Evolutionary conservation across 129 eudicot species (phyloP).

Genomic region (Lonicera japonica): DNA sequence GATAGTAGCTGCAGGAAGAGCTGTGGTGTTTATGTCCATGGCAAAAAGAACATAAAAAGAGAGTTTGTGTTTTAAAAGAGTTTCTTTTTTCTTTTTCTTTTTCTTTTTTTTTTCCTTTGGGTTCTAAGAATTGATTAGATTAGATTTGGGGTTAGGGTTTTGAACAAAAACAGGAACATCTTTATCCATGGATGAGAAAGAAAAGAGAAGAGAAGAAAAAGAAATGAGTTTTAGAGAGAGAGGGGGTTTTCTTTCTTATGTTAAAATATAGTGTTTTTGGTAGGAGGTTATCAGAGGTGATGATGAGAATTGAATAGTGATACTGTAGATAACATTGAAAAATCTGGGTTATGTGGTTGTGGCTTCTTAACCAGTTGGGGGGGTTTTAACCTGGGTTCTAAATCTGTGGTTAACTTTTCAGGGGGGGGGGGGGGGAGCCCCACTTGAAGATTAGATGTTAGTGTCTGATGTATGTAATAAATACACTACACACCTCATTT

Average conservation of each 20-base stretch:
- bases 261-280: not conserved
- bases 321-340: slow-evolving; percentile 40
- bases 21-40: slow-evolving; percentile 37
- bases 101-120: too few species aligned
- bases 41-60: slow-evolving; percentile 10
- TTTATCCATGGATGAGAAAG: slow-evolving; percentile 15
- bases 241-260: not conserved
- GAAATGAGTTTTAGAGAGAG: not conserved
- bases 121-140: not conserved
- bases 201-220: too few species aligned
- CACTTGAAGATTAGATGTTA: slow-evolving; percentile 6
- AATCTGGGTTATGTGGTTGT: slow-evolving; percentile 39
- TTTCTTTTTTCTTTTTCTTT: too few species aligned
- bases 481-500: not conserved
- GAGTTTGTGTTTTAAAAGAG: slow-evolving; percentile 9
- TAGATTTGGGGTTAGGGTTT: slow-evolving; percentile 19
- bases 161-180: slow-evolving; percentile 4
- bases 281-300: not conserved
- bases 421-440: not conserved
- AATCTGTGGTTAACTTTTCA: slow-evolving; percentile 22
- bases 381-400: slow-evolving; percentile 31
- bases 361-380: slow-evolving; percentile 25
- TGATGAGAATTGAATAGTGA: slow-evolving; percentile 26
- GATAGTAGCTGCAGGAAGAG: slow-evolving; percentile 23
- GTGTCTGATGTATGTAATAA: too few species aligned